Evolutionary conservation across 805 yeast genomes (phyloP), one percentile per base, ranked within the genome.

Genomic region (Sugiyamaella americana): DNA sequence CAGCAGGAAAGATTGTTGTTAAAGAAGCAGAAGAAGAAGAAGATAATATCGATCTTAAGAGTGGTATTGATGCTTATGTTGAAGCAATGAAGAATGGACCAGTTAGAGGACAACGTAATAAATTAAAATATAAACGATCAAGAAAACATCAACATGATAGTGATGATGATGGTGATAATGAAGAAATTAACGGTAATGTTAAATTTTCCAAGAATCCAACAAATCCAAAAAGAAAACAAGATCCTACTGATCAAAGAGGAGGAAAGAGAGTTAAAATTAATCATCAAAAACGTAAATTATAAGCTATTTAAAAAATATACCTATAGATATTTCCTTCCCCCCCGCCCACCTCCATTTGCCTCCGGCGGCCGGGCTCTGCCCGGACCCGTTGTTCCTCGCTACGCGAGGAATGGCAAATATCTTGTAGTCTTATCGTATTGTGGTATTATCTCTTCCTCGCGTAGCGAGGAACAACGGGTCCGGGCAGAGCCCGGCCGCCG

Each of bases 21-120:
- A 72, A 67, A 47, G 70, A 65, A 13, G 60, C 58, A 10, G 59
- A 56, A 5, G 59, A 48, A 4, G 57, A 51, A 16, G 56, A 54
- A 42, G 58, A 48, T 18, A 51, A 43, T 18, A 41, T 52, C 8
- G 57, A 57, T 23, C 35, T 43, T 21, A 51, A 51, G 26, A 47
- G 46, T 34, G 95, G 96, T 16, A 78, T 91, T 54, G 85, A 85
- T 61, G 98, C 97, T 0, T 93, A 93, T 63, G 77, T 88, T 54
- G 96, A 88, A 52, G 98, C 98, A 4, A 87, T 93, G 20, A 83
- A 79, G 64, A 85, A 84, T 57, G 97, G 93, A 20, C 98, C 98
- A 24, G 80, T 88, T 2, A 82, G 96, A 66, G 96, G 97, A 49
- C 96, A 87, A 71, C 80, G 79, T 70, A 89, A 89, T 66, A 87